These are phyloP conservation scores for Dorcoceras hygrometricum DNA, from an alignment of 257 asterid genomes.

Conservation along the genomic window DNA sequence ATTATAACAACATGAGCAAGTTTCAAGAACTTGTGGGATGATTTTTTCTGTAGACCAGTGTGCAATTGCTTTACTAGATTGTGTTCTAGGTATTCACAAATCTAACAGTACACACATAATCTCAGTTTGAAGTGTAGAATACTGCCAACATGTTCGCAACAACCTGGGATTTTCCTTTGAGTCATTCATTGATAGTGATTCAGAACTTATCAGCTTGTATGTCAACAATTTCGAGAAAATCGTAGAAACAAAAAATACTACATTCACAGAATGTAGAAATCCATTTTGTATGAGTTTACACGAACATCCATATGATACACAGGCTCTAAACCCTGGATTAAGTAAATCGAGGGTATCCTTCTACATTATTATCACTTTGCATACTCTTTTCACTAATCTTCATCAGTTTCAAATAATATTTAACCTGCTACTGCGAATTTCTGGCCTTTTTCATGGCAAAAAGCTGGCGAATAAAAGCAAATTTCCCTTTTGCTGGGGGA, in stretches of 20 bases:
- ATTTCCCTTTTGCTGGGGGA: slow-evolving; percentile 75
- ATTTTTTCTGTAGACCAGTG: too few relatives aligned
- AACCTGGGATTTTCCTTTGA: background rate
- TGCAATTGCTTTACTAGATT: too few relatives aligned
- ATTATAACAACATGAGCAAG: too few relatives aligned
- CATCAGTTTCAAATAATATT: background rate
- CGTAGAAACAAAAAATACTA: background rate
- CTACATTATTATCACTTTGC: slow-evolving; percentile 26
- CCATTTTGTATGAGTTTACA: slow-evolving; percentile 4
- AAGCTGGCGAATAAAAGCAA: slow-evolving; percentile 83
- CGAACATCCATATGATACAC: slow-evolving; percentile 23
- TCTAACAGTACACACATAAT: too few relatives aligned
- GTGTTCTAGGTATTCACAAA: too few relatives aligned
- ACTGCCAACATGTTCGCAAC: background rate
- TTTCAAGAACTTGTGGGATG: too few relatives aligned
- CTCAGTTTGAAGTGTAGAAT: background rate
- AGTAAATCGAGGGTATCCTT: slow-evolving; percentile 12
- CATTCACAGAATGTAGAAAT: slow-evolving; percentile 3
- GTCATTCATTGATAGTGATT: background rate
- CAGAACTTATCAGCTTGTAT: background rate
- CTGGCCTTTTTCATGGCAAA: slow-evolving; percentile 84
- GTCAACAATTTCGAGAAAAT: background rate
- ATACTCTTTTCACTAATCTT: background rate
- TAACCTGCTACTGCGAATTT: slow-evolving; percentile 44
- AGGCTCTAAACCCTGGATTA: slow-evolving; percentile 8